phyloP scores from a whole-genome alignment of 1,139 yeast genomes.

The Zhuliangozyma parablackwelliae region DNA sequence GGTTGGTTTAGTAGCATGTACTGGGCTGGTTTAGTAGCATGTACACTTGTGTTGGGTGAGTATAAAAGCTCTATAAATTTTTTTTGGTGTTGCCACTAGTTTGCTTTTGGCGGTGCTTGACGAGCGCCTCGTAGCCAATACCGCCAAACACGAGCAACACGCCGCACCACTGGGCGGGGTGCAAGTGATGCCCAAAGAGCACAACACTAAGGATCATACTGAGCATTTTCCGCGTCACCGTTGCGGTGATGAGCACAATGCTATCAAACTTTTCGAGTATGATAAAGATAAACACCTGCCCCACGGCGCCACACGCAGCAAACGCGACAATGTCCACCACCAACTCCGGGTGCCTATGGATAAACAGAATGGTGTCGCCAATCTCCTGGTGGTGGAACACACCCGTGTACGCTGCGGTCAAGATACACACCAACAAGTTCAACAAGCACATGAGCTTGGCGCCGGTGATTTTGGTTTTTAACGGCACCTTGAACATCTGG shows the following conservation, averaged over 20 bases:
- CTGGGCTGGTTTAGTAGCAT: too few relatives aligned
- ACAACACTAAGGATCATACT: slow-evolving; percentile 89
- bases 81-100: too few relatives aligned
- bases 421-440: slow-evolving; percentile 51
- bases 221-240: slow-evolving; percentile 93
- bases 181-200: slow-evolving; percentile 73
- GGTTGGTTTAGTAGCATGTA: too few relatives aligned
- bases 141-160: slow-evolving; percentile 79
- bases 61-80: too few relatives aligned
- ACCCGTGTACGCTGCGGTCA: slow-evolving; percentile 38
- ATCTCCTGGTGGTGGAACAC: slow-evolving; percentile 47
- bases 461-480: slow-evolving; percentile 40
- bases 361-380: slow-evolving; percentile 43
- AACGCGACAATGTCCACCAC: slow-evolving; percentile 59
- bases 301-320: slow-evolving; percentile 80
- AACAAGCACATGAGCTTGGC: slow-evolving; percentile 84
- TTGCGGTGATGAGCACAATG: slow-evolving; percentile 79
- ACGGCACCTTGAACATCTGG: slow-evolving; percentile 54
- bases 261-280: slow-evolving; percentile 85
- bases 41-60: too few relatives aligned
- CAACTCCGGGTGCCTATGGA: slow-evolving; percentile 37
- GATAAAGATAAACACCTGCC: slow-evolving; percentile 86
- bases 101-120: slow-evolving; percentile 8
- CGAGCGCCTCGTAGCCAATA: slow-evolving; percentile 27
- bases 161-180: slow-evolving; percentile 69